Base-by-base conservation (phyloP, 1,284 basidiomycete genomes). In the Cystobasidium pallidum region DNA sequence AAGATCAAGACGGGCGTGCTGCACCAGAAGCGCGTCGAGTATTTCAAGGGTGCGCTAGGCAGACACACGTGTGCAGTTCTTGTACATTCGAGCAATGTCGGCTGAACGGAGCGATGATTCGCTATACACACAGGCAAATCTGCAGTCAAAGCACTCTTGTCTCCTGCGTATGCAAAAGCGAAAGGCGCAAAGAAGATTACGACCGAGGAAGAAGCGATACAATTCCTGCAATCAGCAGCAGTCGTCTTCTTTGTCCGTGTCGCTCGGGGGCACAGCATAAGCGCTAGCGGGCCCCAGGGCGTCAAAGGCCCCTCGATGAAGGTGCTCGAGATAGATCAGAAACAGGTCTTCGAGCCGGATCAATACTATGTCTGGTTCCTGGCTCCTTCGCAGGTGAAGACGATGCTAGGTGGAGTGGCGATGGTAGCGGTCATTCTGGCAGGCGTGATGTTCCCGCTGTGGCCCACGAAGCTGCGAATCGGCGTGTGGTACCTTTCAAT, bases 381-480 rank as follows among this genome's bases (percentile, higher is more conserved):
- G 82, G 93, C 96, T 76, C 93, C 94, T 47, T 91, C 90, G 2
- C 93, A 97, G 80, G 89, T 93, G 85, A 92, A 89, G 76, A 93
- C 91, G 15, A 94, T 95, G 78, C 86, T 94, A n/a, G 92, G 93
- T 43, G 95, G 92, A 13, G 83, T 91, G 26, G 88, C 88, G 39
- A 94, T 99, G 91, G 93, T 99, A 68, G 88, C 86, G 36, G 84
- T 97, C 79, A 93, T 99, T 85, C 88, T 99, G 54, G 94, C 91
- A 0, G 94, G 91, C 1, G 95, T 98, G 80, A 97, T 99, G 93
- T 99, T 98, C 87, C 95, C 95, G 0, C 86, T 99, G 17, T 99
- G 96, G 95, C 95, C 95, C 1, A 87, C 89, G 54, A 88, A 88
- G 77, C 88, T 99, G 86, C 86, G 95, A n/a, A 84, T 95, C 51